These are phyloP conservation scores for Phascolomyces articulosus DNA, from an alignment of 371 early-diverging fungal species.

Conservation along the genomic window DNA sequence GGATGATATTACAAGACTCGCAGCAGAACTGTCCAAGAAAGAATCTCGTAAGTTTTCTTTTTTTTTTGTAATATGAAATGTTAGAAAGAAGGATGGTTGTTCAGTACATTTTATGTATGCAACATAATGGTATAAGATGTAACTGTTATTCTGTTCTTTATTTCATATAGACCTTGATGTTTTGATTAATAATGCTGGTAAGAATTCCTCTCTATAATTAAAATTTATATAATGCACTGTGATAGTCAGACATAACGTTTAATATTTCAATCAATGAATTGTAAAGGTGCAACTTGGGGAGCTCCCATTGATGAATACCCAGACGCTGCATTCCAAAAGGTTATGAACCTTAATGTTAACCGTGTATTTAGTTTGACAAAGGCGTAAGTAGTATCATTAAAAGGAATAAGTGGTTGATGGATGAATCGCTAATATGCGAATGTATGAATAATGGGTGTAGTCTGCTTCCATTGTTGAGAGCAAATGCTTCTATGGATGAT, in stretches of 20 bases:
- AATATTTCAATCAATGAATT: conserved; percentile 74
- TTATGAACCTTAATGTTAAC: conserved; percentile 90
- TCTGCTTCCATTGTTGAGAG: conserved; percentile 76
- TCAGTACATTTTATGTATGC: too few species aligned
- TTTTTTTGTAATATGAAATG: not conserved
- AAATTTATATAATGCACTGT: too few species aligned
- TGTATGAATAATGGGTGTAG: too few species aligned
- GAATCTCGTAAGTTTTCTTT: conserved; percentile 55
- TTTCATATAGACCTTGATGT: conserved; percentile 75
- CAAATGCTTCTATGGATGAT: conserved; percentile 55
- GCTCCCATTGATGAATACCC: conserved; percentile 66
- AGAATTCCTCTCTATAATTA: too few species aligned
- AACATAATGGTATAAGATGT: too few species aligned
- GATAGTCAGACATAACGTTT: conserved; percentile 61
- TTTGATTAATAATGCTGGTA: conserved; percentile 88
- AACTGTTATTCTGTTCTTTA: too few species aligned
- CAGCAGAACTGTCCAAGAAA: conserved; percentile 55
- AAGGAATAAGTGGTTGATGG: not conserved
- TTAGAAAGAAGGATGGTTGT: too few species aligned
- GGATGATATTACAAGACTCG: conserved; percentile 65
- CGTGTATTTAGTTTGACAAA: conserved; percentile 84
- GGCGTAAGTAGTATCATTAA: conserved; percentile 46
- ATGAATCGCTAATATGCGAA: too few species aligned
- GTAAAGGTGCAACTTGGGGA: conserved; percentile 47
- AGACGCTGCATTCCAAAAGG: conserved; percentile 74